These are phyloP conservation scores for Tetrahymena elliotti DNA, from an alignment of 73 alveolate species.

Conservation along the genomic window DNA sequence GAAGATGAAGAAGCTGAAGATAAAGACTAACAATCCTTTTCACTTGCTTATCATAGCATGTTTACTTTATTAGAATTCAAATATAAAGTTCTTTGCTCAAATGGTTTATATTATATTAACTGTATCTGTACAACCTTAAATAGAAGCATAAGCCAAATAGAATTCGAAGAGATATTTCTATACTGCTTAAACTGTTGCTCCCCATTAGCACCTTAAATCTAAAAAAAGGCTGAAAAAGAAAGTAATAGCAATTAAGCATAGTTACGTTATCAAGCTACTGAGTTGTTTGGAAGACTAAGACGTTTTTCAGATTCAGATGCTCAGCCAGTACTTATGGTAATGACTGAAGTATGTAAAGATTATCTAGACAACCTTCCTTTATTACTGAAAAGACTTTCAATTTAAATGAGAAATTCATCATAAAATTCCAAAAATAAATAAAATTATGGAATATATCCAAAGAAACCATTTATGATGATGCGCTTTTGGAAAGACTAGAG, in stretches of 20 bases:
- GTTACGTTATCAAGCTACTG: neutral
- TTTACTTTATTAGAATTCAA: neutral
- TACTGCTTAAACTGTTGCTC: neutral
- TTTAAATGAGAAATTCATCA: neutral
- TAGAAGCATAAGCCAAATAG: neutral
- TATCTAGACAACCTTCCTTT: neutral
- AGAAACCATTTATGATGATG: neutral
- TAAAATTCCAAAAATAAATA: neutral
- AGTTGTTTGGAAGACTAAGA: neutral
- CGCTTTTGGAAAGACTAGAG: neutral
- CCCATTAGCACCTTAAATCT: neutral
- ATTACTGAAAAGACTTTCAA: neutral
- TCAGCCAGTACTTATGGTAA: neutral
- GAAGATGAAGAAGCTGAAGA: neutral
- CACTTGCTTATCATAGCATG: neutral
- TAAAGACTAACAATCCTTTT: neutral
- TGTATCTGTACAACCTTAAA: neutral
- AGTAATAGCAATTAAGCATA: neutral
- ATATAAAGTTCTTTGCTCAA: neutral
- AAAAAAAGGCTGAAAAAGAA: neutral
- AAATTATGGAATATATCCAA: neutral
- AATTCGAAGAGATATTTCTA: neutral
- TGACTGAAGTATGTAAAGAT: neutral
- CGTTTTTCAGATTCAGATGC: neutral
- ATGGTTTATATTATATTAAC: neutral